Base-by-base conservation (phyloP, 2,329 filamentous ascomycete species). In the Nemania sp. region DNA sequence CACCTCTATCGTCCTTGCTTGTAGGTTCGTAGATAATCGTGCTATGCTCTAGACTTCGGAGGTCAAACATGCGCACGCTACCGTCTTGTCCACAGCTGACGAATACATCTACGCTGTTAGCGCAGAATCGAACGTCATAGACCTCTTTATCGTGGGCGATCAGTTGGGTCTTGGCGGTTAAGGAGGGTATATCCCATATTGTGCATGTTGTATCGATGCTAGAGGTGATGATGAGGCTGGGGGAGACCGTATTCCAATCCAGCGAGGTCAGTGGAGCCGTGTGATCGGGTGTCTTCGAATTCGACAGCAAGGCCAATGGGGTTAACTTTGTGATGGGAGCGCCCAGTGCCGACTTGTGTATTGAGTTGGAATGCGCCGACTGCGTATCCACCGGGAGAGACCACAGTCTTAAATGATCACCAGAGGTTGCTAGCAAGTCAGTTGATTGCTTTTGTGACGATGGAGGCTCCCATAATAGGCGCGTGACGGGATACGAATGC, bases 71-170 rank as follows among this genome's bases (percentile, higher is more conserved):
- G 69, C 95, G 87, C 25, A 99, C 95, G 75, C 94, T 98, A 40
- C 95, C 95, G 74, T 99, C 95, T 57, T 96, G 94, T 53, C 95
- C 95, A 75, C 95, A 99, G 75, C 92, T 97, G 34, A 98, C 95
- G 75, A 99, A 99, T 1, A 98, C 93, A 71, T 99, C 95, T n/a
- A 97, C 92, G 69, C 92, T 97, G 68, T 96, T 95, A 50, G 95
- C 95, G 78, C 95, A 99, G 78, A 99, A 99, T 18, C 95, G 88
- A 49, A 99, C 95, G 74, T 99, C 95, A 72, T 97, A 99, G 5
- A 99, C 95, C 77, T 99, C 95, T 77, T 98, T 98, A 78, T 99
- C 95, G 75, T 99, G 95, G 18, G 95, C 95, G 76, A 99, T 99
- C 47, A 99, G 81, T 75, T 99, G 95, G 1, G 95, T 99, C 79